These are phyloP conservation scores for Mimosa pudica DNA, from an alignment of 306 rosid genomes.

Conservation along the genomic window DNA sequence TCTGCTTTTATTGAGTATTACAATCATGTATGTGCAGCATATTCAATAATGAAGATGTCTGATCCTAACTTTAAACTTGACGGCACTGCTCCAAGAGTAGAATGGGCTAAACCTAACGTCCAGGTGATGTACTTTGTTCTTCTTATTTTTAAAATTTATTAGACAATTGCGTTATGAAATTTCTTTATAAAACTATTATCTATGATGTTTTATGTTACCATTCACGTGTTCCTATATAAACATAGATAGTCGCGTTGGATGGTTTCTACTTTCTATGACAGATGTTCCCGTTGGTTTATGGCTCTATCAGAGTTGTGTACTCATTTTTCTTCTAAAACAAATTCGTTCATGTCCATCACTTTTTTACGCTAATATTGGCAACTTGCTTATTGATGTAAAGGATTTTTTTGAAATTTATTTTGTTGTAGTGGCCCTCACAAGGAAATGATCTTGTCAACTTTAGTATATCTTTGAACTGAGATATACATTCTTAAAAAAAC, in stretches of 20 bases:
- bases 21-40: slow-evolving; percentile 71
- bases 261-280: no score
- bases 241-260: no score
- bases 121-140: slow-evolving; percentile 51
- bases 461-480: no score
- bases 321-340: no score
- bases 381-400: background rate
- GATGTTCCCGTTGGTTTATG: no score
- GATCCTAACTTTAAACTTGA: slow-evolving; percentile 68
- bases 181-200: background rate
- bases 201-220: no score
- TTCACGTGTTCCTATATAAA: no score
- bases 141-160: slow-evolving; percentile 9
- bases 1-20: slow-evolving; percentile 68
- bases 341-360: background rate
- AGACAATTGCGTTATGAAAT: background rate
- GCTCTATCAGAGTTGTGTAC: no score
- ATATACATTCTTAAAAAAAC: no score
- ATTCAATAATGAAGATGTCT: slow-evolving; percentile 69
- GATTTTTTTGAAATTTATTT: slow-evolving; percentile 13
- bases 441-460: no score
- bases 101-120: slow-evolving; percentile 77
- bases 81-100: slow-evolving; percentile 63
- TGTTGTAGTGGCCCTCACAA: background rate
- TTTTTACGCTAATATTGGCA: background rate